Conservation (phyloP, 2,329 filamentous ascomycete species). For the Aspergillus udagawae region DNA sequence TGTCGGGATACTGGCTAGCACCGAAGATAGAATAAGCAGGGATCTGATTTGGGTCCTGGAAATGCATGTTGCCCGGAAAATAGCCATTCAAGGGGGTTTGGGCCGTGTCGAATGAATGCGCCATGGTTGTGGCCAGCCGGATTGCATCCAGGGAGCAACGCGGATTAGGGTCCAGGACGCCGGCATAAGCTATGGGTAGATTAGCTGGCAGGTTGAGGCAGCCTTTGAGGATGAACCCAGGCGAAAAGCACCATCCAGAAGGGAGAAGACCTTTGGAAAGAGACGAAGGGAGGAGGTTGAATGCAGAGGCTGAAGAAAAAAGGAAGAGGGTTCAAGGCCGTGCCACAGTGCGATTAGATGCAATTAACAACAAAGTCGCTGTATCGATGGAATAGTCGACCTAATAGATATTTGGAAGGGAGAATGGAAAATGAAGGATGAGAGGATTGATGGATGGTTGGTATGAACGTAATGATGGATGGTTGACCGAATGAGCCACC, state of each 20-base stretch:
- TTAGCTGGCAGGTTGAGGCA: slow-evolving; percentile 9
- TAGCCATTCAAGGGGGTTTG: slow-evolving; percentile 27
- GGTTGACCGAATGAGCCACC: not conserved
- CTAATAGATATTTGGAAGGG: not conserved
- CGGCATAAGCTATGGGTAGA: slow-evolving; percentile 16
- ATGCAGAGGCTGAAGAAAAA: not conserved
- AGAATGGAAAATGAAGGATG: not conserved
- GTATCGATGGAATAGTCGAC: not conserved
- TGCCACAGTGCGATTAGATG: not conserved
- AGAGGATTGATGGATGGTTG: not conserved
- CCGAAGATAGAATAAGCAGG: slow-evolving; percentile 33
- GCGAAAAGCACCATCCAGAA: slow-evolving; percentile 11
- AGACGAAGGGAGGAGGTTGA: not conserved
- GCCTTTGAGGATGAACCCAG: slow-evolving; percentile 6
- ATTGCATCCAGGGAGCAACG: slow-evolving; percentile 17
- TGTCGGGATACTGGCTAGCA: slow-evolving; percentile 37
- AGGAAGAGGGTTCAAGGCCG: not conserved
- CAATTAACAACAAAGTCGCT: not conserved
- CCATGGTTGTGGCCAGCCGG: slow-evolving; percentile 21
- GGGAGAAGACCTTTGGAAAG: not conserved
- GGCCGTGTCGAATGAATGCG: slow-evolving; percentile 27
- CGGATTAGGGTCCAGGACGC: slow-evolving; percentile 2
- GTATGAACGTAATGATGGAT: not conserved
- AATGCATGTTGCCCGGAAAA: slow-evolving; percentile 21
- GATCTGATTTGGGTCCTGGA: slow-evolving; percentile 21